Conservation (phyloP, 2,329 filamentous ascomycete species). For the Aspergillus niger region DNA sequence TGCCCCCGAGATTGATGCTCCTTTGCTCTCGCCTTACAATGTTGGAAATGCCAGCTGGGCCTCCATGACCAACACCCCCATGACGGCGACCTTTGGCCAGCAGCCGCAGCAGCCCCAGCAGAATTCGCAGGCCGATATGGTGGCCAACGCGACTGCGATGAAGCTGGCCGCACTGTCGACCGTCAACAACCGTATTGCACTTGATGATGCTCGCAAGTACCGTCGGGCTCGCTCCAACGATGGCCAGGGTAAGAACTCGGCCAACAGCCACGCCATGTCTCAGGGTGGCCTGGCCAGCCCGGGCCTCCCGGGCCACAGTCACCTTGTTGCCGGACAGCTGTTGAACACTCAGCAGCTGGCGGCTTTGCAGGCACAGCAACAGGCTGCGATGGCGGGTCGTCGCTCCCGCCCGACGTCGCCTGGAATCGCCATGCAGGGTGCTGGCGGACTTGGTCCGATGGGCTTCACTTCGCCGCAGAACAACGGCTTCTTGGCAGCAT, state of each 20-base stretch:
- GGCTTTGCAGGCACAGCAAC: constrained; percentile 71
- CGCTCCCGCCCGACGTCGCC: constrained; percentile 89
- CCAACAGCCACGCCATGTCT: constrained; percentile 62
- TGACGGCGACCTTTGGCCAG: constrained; percentile 79
- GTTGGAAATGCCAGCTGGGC: constrained; percentile 91
- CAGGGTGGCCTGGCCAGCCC: constrained; percentile 62
- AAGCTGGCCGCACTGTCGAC: constrained; percentile 95
- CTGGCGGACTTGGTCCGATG: constrained; percentile 59
- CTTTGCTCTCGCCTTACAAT: constrained; percentile 78
- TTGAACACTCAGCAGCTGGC: constrained; percentile 83
- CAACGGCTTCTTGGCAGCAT: constrained; percentile 90
- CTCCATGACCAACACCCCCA: constrained; percentile 96
- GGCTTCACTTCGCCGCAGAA: constrained; percentile 86
- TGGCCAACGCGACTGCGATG: constrained; percentile 98
- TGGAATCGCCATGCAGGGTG: constrained; percentile 74
- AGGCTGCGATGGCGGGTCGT: constrained; percentile 60
- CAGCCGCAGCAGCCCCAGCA: constrained; percentile 44
- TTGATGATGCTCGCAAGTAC: constrained; percentile 96
- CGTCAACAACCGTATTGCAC: constrained; percentile 94
- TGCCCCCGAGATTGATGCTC: constrained; percentile 74
- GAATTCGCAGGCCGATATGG: constrained; percentile 86
- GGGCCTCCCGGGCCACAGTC: constrained; percentile 69
- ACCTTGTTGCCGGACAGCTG: constrained; percentile 85
- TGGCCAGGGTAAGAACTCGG: constrained; percentile 51
- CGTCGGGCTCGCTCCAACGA: constrained; percentile 89